These are phyloP conservation scores for Logfia minima DNA, from an alignment of 129 eudicot species.

Conservation along the genomic window DNA sequence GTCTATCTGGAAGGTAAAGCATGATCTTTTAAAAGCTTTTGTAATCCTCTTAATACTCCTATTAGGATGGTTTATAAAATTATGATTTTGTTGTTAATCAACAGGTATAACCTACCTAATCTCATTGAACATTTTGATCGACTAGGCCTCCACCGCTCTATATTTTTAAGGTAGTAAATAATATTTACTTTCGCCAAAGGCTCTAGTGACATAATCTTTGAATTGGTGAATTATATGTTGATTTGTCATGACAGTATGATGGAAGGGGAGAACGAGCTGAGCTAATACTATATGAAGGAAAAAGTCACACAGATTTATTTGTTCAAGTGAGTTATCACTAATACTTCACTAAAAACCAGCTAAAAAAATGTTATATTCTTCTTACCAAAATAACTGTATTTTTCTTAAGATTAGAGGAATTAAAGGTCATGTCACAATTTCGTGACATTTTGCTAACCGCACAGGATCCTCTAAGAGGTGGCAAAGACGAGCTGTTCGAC, in stretches of 20 bases:
- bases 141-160: conserved; percentile 87
- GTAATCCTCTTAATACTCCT: neutral
- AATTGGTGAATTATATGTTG: neutral
- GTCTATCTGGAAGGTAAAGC: conserved; percentile 92
- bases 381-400: neutral
- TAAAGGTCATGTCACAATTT: neutral
- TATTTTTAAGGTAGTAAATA: conserved; percentile 64
- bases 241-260: conserved; percentile 60
- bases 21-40: neutral
- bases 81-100: neutral
- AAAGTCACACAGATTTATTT: conserved; percentile 89
- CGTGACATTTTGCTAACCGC: neutral
- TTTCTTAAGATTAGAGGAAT: neutral
- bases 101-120: conserved; percentile 73
- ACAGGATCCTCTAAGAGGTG: conserved; percentile 96
- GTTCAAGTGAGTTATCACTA: conserved; percentile 59
- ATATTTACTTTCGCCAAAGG: conserved; percentile 2
- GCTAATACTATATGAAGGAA: conserved; percentile 69
- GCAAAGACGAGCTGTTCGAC: conserved; percentile 85
- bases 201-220: neutral
- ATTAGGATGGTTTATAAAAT: neutral
- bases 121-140: conserved; percentile 84
- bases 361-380: neutral
- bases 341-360: neutral
- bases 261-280: conserved; percentile 97